Evolutionary conservation across 371 early-diverging fungal genomes (phyloP).

Genomic region (Actinomortierella wolfii): DNA sequence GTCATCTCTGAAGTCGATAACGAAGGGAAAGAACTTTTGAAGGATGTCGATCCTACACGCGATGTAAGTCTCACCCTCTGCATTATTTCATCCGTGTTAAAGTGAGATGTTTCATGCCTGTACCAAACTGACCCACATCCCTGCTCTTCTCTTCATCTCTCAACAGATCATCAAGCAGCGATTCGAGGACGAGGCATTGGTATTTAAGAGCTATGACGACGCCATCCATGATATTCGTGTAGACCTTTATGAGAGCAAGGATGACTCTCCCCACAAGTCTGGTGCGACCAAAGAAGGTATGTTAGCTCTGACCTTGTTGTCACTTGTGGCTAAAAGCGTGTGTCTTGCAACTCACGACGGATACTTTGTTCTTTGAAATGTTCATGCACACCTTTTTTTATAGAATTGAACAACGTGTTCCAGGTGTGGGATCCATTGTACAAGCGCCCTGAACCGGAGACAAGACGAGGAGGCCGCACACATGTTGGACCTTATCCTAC

Average conservation of each 20-base stretch:
- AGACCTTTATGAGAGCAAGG: slow-evolving; percentile 26
- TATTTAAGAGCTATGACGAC: slow-evolving; percentile 51
- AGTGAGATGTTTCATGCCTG: not conserved
- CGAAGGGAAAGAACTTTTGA: slow-evolving; percentile 45
- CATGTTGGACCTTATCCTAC: slow-evolving; percentile 20
- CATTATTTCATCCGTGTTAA: not conserved
- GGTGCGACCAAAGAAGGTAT: slow-evolving; percentile 12
- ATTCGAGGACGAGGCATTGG: slow-evolving; percentile 49
- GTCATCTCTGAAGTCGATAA: slow-evolving; percentile 47
- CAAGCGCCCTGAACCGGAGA: slow-evolving; percentile 34
- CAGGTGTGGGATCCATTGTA: slow-evolving; percentile 34
- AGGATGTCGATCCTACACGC: slow-evolving; percentile 43
- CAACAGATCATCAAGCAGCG: slow-evolving; percentile 49
- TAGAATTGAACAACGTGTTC: slow-evolving; percentile 26
- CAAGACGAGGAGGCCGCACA: slow-evolving; percentile 30
- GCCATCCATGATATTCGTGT: slow-evolving; percentile 50
- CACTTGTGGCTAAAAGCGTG: no score
- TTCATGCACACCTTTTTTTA: not conserved
- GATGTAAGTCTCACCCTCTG: slow-evolving; percentile 27
- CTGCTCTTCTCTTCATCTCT: not conserved
- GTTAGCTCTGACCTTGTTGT: not conserved
- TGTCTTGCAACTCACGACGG: not conserved
- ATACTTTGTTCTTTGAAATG: not conserved
- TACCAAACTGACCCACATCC: not conserved
- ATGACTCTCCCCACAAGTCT: not conserved